Evolutionary conservation across 345 rosid genomes (phyloP).

Genomic region (Aethionema arabicum): DNA sequence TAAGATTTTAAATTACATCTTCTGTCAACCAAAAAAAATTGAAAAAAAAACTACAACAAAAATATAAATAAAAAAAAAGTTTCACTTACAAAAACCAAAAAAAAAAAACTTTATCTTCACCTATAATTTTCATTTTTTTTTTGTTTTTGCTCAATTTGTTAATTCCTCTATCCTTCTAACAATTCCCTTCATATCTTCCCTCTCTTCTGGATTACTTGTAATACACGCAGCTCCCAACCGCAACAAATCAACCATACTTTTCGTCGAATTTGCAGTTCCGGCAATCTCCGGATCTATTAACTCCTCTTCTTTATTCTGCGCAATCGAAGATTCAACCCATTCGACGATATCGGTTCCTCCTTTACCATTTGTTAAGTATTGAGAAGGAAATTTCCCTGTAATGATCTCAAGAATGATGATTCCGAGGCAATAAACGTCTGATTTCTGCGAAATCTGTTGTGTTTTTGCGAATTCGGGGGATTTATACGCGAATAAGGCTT

Average conservation of each 20-base stretch:
- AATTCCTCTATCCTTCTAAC: conserved; percentile 53
- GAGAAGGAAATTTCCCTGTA: conserved; percentile 74
- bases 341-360: conserved; percentile 63
- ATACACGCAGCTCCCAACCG: conserved; percentile 61
- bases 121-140: background rate
- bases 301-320: conserved; percentile 46
- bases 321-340: conserved; percentile 50
- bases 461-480: conserved; percentile 52
- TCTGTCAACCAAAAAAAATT: background rate
- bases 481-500: conserved; percentile 54
- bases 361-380: conserved; percentile 50
- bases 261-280: conserved; percentile 31
- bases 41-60: background rate
- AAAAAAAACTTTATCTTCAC: background rate
- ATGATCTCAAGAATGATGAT: conserved; percentile 66
- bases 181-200: conserved; percentile 55
- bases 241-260: conserved; percentile 49
- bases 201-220: conserved; percentile 43
- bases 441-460: conserved; percentile 54
- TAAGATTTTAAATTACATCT: background rate
- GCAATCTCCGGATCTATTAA: conserved; percentile 71
- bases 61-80: background rate
- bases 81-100: background rate
- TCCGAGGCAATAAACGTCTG: conserved; percentile 79
- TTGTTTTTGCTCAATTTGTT: conserved; percentile 29